Percentiles rank a stretch among this genome's conserved stretches.
phyloP scores from a whole-genome alignment of 768 basidiomycete genomes.

The Candolleomyces eurysporus region DNA sequence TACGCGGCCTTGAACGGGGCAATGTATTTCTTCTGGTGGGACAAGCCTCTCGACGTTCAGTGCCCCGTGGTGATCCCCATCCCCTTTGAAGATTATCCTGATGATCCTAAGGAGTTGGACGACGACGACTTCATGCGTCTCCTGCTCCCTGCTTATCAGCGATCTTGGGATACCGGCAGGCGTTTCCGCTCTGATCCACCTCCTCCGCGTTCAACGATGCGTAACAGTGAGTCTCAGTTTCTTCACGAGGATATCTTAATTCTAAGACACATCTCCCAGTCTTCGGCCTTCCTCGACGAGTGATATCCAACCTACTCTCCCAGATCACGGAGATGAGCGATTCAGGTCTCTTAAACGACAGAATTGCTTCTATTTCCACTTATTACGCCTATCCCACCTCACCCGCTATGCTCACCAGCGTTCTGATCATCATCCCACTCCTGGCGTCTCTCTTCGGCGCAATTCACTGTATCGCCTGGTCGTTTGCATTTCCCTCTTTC shows the following conservation, averaged over 20 bases:
- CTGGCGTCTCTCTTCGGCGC: constrained; percentile 19
- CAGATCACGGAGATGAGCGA: too few relatives aligned
- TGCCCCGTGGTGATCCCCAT: constrained; percentile 12
- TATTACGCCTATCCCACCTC: neutral
- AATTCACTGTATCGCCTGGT: constrained; percentile 25
- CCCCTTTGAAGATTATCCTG: neutral
- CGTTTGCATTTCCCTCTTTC: constrained; percentile 16
- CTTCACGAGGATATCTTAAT: too few relatives aligned
- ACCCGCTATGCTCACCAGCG: neutral
- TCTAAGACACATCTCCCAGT: too few relatives aligned
- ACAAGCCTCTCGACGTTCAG: constrained; percentile 30
- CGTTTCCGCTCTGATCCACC: too few relatives aligned
- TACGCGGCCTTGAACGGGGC: constrained; percentile 25
- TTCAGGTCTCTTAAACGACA: too few relatives aligned
- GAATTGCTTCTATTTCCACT: neutral
- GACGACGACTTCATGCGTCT: neutral
- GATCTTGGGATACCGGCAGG: too few relatives aligned
- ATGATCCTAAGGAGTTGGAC: neutral
- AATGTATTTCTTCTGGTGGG: constrained; percentile 32
- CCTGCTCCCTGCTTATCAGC: neutral
- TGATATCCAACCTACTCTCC: too few relatives aligned
- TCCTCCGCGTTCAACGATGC: too few relatives aligned
- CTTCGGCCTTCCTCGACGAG: too few relatives aligned
- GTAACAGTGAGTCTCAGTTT: too few relatives aligned
- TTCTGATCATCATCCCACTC: neutral